Evolutionary conservation across 306 rosid genomes (phyloP).

Genomic region (Quercus alba): DNA sequence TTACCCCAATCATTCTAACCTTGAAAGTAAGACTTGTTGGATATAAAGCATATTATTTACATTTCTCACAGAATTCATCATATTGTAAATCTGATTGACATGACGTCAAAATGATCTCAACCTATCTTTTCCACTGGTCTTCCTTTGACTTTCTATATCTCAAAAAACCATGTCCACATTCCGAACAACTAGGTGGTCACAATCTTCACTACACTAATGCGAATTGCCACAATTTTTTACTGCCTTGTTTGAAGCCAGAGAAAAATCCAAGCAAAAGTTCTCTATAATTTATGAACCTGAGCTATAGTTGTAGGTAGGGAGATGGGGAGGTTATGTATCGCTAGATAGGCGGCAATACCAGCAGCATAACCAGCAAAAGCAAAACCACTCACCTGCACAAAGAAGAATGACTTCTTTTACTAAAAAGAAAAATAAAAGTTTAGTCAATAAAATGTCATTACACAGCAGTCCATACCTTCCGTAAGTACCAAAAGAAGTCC

Average conservation of each 20-base stretch:
- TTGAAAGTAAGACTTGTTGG: background rate
- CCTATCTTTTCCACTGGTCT: background rate
- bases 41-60: background rate
- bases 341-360: slow-evolving; percentile 77
- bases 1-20: background rate
- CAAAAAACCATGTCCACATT: background rate
- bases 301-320: slow-evolving; percentile 70
- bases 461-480: too few species aligned
- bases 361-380: slow-evolving; percentile 95
- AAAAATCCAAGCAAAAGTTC: slow-evolving; percentile 16
- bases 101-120: background rate
- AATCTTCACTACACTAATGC: background rate
- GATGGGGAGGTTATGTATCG: slow-evolving; percentile 55
- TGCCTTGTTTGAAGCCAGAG: slow-evolving; percentile 1
- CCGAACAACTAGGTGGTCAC: background rate
- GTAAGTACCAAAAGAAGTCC: too few species aligned
- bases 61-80: background rate
- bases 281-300: slow-evolving; percentile 36
- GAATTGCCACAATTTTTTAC: background rate
- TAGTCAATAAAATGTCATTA: too few species aligned
- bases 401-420: background rate
- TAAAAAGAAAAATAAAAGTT: background rate
- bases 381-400: slow-evolving; percentile 83
- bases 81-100: background rate
- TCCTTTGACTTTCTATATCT: background rate